These are phyloP conservation scores for Ophiosphaerella korrae DNA, from an alignment of 2,329 filamentous ascomycete species.

Conservation along the genomic window DNA sequence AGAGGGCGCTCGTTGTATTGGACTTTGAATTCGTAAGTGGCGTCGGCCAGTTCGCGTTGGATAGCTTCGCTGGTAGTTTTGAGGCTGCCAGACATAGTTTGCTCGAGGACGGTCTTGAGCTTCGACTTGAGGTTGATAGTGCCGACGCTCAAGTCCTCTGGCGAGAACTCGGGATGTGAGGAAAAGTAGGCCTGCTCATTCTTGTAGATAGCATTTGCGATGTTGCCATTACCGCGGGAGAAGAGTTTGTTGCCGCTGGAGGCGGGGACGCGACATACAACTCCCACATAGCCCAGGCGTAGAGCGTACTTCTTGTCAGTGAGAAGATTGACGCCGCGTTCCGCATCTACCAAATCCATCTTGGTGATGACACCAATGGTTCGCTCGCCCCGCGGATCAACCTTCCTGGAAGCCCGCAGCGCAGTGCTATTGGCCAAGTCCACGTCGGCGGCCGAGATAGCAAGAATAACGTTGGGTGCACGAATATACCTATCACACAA, in stretches of 20 bases:
- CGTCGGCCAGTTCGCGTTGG: conserved; percentile 91
- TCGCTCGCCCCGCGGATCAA: conserved; percentile 91
- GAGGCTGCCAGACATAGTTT: conserved; percentile 93
- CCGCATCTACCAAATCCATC: conserved; percentile 93
- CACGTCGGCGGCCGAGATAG: conserved; percentile 96
- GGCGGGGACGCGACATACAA: conserved; percentile 80
- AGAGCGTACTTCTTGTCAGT: conserved; percentile 92
- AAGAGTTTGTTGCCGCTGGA: conserved; percentile 71
- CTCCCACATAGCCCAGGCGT: conserved; percentile 93
- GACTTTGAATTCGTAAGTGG: conserved; percentile 98
- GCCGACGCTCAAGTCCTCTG: conserved; percentile 74
- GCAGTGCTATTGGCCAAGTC: conserved; percentile 97
- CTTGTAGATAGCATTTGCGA: conserved; percentile 79
- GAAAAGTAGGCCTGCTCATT: conserved; percentile 90
- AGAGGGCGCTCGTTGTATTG: conserved; percentile 97
- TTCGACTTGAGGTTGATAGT: conserved; percentile 90
- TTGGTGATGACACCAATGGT: conserved; percentile 99
- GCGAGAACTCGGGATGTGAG: conserved; percentile 81
- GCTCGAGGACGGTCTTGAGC: conserved; percentile 93
- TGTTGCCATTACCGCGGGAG: conserved; percentile 78
- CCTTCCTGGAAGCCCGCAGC: conserved; percentile 82
- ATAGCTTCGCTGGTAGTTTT: conserved; percentile 91
- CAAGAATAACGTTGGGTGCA: conserved; percentile 91
- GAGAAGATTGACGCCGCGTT: conserved; percentile 77
- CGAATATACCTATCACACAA: conserved; percentile 99